Evolutionary conservation across 2,329 filamentous ascomycete species (phyloP), one percentile per base, ranked within the genome.

Genomic region (Fonsecaea monophora): DNA sequence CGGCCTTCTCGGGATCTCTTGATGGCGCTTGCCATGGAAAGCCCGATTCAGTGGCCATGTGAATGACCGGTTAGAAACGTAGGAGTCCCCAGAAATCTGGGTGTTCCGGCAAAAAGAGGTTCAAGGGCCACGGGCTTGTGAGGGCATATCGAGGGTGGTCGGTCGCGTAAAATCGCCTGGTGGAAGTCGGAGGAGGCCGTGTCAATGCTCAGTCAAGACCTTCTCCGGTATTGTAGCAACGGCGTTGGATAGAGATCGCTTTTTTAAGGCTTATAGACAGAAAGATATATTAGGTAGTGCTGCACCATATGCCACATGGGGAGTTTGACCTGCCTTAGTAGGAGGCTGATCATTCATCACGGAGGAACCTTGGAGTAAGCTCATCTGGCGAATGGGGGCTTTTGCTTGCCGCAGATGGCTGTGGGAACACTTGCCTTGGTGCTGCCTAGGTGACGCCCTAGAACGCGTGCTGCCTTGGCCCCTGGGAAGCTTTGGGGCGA

Each of bases 21-120:
- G 65, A 60, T 8, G 68, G 69, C 48, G 68, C 48, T 40, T 64
- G 54, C 70, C 70, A 72, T 6, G 69, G 70, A 48, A 72, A 72
- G 15, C 69, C 69, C 35, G 50, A 34, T 42, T 68, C 61, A 40
- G 59, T 35, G 10, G 59, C 65, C 70, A 72, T 72, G 37, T 40
- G 45, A 42, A 13, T 13, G 21, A 32, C 48, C 50, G 40, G 32
- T 30, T 38, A 50, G 37, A 37, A 42, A 25, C 53, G 21, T 34
- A n/a, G 21, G 50, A 53, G 32, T 25, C 12, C 25, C n/a, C 15
- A 55, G 58, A 32, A 40, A 21, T 35, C n/a, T 37, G 15, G 53
- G 60, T 42, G 18, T n/a, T 40, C 48, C 18, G n/a, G 37, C n/a
- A 32, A 38, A 38, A 15, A 12, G 37, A 25, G 53, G 38, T 42